phyloP scores from a whole-genome alignment of 768 basidiomycete species.

The Mycena sanguinolenta region DNA sequence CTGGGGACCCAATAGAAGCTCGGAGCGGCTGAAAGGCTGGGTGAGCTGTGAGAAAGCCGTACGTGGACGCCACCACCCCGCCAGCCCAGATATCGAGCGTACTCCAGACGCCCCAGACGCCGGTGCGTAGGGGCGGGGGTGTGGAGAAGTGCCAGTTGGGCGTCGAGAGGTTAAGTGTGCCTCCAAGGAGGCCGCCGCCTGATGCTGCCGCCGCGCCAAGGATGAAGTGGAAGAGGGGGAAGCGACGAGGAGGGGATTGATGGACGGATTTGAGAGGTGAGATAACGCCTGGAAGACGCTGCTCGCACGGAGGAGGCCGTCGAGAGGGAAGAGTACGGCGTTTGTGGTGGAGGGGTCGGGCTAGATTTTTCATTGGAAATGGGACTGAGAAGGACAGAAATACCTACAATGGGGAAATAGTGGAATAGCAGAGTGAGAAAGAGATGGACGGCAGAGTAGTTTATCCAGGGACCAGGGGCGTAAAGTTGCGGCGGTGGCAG shows the following conservation, averaged over 20 bases:
- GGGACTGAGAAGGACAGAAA: background rate
- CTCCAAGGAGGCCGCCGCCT: slow-evolving; percentile 60
- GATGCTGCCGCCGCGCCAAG: slow-evolving; percentile 62
- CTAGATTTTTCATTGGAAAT: slow-evolving; percentile 6
- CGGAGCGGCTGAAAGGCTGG: slow-evolving; percentile 46
- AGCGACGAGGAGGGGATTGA: slow-evolving; percentile 51
- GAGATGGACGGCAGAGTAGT: slow-evolving; percentile 63
- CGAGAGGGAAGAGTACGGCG: slow-evolving; percentile 62
- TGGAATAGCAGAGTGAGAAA: slow-evolving; percentile 57
- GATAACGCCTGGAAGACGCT: slow-evolving; percentile 54
- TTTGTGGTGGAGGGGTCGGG: slow-evolving; percentile 52
- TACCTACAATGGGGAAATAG: slow-evolving; percentile 54
- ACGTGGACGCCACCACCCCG: slow-evolving; percentile 54
- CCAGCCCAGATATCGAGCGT: slow-evolving; percentile 68
- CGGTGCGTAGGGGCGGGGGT: slow-evolving; percentile 59
- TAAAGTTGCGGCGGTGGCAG: slow-evolving; percentile 63
- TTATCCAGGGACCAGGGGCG: slow-evolving; percentile 58
- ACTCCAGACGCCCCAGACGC: slow-evolving; percentile 51
- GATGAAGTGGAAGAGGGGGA: slow-evolving; percentile 61
- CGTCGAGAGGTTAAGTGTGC: slow-evolving; percentile 59
- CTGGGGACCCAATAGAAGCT: slow-evolving; percentile 26
- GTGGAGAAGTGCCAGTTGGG: slow-evolving; percentile 60
- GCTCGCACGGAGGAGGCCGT: slow-evolving; percentile 61
- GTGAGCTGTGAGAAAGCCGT: slow-evolving; percentile 47
- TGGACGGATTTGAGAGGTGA: slow-evolving; percentile 48